These are phyloP conservation scores for Herpetospermum pedunculosum DNA, from an alignment of 306 rosid species.

Conservation along the genomic window DNA sequence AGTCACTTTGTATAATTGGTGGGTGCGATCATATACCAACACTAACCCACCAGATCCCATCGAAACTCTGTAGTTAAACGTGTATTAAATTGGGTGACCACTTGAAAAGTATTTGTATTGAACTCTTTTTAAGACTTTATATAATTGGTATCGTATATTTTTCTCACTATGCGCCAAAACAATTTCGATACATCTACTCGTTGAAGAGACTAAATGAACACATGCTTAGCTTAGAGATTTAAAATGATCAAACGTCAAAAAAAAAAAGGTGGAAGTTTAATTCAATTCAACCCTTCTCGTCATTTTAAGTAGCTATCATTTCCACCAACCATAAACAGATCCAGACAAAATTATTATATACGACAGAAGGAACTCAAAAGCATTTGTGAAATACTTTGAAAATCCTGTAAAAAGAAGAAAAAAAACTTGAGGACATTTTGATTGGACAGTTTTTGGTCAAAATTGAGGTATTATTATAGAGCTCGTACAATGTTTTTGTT, in stretches of 20 bases:
- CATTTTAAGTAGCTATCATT: background rate
- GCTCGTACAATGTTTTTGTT: background rate
- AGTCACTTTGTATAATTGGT: no score
- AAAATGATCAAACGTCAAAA: background rate
- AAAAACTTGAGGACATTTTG: background rate
- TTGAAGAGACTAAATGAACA: no score
- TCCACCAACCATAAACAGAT: background rate
- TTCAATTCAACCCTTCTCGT: background rate
- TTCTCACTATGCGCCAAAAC: no score
- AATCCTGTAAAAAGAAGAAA: background rate
- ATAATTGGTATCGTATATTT: no score
- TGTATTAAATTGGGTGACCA: no score
- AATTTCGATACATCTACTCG: no score
- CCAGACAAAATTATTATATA: background rate
- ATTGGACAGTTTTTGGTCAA: background rate
- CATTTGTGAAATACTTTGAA: background rate
- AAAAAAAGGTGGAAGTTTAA: background rate
- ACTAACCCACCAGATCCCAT: no score
- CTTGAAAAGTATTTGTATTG: no score
- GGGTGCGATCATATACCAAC: no score
- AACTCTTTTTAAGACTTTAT: no score
- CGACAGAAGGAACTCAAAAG: background rate
- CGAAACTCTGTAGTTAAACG: no score
- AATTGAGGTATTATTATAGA: constrained; percentile 1
- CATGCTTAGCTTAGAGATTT: no score